A percentile compares a stretch with the other conserved stretches of the same genome.
These are phyloP conservation scores for Botrytis cinerea DNA, from an alignment of 2,329 filamentous ascomycete genomes.

Conservation along the genomic window DNA sequence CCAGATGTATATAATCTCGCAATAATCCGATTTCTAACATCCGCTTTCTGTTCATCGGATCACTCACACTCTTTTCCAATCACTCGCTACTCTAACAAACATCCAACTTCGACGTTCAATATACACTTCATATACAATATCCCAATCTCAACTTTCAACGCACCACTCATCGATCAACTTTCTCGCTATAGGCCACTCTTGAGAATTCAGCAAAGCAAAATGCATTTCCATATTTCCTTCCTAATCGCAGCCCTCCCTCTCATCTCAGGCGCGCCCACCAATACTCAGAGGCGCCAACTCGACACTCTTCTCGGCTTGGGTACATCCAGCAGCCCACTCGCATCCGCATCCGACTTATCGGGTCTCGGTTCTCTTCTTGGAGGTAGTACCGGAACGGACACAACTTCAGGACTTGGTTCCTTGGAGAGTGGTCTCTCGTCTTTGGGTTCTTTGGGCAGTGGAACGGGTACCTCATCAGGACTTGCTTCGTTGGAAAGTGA, in stretches of 20 bases:
- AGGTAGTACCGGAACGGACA: not conserved
- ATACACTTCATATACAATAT: not conserved
- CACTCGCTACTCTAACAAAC: not conserved
- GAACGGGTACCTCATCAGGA: not conserved
- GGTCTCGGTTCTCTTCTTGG: not conserved
- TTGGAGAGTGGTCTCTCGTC: not conserved
- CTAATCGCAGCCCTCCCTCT: not conserved
- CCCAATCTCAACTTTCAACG: not conserved
- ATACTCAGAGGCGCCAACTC: not conserved
- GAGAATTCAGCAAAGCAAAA: not conserved
- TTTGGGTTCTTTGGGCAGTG: not conserved
- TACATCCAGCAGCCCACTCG: not conserved
- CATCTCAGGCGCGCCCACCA: not conserved
- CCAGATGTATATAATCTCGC: not conserved
- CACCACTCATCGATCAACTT: not conserved
- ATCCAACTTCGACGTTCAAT: not conserved
- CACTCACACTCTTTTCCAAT: not conserved
- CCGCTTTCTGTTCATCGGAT: not conserved
- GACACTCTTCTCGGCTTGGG: not conserved
- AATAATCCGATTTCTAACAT: not conserved
- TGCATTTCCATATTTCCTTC: not conserved
- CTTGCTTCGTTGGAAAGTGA: constrained; percentile 1
- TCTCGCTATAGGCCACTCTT: fast-evolving
- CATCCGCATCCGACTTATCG: not conserved
- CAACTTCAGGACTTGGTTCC: not conserved